Percentiles rank a stretch among this genome's conserved stretches.
Evolutionary conservation across 1,284 basidiomycete genomes (phyloP).

Genomic region (Malassezia nana): DNA sequence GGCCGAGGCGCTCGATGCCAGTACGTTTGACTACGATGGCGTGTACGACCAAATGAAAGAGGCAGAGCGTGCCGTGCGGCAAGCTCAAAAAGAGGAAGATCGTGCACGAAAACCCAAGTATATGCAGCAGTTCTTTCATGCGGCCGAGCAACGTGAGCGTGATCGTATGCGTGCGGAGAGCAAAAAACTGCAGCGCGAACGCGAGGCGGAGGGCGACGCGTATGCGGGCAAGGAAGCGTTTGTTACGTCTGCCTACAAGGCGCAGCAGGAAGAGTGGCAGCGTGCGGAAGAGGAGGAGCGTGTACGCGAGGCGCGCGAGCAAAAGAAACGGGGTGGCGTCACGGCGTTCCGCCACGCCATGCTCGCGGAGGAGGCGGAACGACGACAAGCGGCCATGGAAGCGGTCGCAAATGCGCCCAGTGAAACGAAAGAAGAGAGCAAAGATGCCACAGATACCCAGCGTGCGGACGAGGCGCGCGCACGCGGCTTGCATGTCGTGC

Average conservation of each 20-base stretch:
- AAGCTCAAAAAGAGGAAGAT: conserved; percentile 59
- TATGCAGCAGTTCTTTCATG: conserved; percentile 67
- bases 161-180: conserved; percentile 89
- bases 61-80: conserved; percentile 58
- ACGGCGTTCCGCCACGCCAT: conserved; percentile 39
- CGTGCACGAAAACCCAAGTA: conserved; percentile 69
- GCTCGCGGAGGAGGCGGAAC: conserved; percentile 31
- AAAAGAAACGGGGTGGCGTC: conserved; percentile 70
- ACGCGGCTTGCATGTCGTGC: conserved; percentile 75
- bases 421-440: neutral
- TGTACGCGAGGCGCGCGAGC: conserved; percentile 70
- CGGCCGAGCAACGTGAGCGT: conserved; percentile 73
- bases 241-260: conserved; percentile 93
- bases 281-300: conserved; percentile 62
- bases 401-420: conserved; percentile 2
- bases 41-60: conserved; percentile 93
- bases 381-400: conserved; percentile 35
- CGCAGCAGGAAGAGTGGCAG: conserved; percentile 84
- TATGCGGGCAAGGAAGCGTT: conserved; percentile 91
- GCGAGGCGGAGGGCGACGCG: conserved; percentile 84
- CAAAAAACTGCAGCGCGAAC: conserved; percentile 88
- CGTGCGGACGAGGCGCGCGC: conserved; percentile 58
- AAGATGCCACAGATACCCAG: conserved; percentile 54
- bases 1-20: conserved; percentile 68
- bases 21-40: conserved; percentile 89